phyloP scores from a whole-genome alignment of 306 rosid genomes.

The Vachellia pachyceras region DNA sequence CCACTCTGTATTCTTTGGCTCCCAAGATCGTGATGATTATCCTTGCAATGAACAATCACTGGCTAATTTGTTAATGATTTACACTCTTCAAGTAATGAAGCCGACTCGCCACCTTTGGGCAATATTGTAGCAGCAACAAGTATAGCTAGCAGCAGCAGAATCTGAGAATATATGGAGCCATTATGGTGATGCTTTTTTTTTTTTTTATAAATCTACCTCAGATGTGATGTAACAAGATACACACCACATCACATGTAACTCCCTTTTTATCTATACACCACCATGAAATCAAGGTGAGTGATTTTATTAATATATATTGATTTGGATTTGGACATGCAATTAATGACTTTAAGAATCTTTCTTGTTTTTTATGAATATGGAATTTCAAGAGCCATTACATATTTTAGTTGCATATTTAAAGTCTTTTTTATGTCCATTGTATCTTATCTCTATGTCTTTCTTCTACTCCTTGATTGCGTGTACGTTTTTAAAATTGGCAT shows the following conservation, averaged over 20 bases:
- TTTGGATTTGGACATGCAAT: background rate
- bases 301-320: too few relatives aligned
- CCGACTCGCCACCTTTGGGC: background rate
- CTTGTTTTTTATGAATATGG: background rate
- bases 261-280: background rate
- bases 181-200: too few relatives aligned
- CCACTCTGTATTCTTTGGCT: background rate
- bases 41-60: background rate
- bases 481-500: too few relatives aligned
- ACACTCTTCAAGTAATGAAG: background rate
- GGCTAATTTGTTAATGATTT: background rate
- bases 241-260: background rate
- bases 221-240: background rate
- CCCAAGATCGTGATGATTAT: background rate
- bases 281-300: background rate
- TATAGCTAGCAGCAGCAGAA: background rate
- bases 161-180: background rate
- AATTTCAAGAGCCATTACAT: too few relatives aligned
- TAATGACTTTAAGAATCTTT: background rate
- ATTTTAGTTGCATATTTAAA: too few relatives aligned
- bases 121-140: background rate
- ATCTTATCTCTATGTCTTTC: too few relatives aligned
- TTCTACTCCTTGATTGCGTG: too few relatives aligned
- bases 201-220: too few relatives aligned
- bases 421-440: too few relatives aligned